phyloP scores from a whole-genome alignment of 768 basidiomycete species.

The Krasilnikovozyma curviuscula region DNA sequence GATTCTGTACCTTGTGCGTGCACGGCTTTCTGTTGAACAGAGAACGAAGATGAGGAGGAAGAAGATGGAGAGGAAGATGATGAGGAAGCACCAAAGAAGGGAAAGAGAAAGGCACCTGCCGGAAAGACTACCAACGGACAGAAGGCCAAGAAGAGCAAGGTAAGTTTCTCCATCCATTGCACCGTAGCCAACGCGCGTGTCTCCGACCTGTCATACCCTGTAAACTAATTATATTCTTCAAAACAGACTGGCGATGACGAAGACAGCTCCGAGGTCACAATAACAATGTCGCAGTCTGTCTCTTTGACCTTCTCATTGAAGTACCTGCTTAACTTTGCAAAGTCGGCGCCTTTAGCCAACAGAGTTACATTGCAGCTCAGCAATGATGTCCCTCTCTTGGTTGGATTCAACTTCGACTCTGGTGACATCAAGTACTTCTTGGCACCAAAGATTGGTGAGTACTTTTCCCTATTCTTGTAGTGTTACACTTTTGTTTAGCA shows the following conservation, averaged over 20 bases:
- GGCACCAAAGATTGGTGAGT: too few species aligned
- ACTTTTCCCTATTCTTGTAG: too few species aligned
- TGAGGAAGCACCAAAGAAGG: conserved; percentile 17
- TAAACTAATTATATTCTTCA: conserved; percentile 14
- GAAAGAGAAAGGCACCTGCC: conserved; percentile 13
- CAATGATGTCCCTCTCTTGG: conserved; percentile 75
- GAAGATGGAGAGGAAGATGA: conserved; percentile 28
- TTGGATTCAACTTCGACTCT: conserved; percentile 72
- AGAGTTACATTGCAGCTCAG: conserved; percentile 72
- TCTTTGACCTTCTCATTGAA: conserved; percentile 86
- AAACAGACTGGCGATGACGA: conserved; percentile 38
- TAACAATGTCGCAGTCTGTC: conserved; percentile 80
- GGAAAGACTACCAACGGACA: neutral
- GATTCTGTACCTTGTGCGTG: neutral
- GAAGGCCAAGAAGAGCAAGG: conserved; percentile 10
- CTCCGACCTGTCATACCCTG: neutral
- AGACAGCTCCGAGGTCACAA: conserved; percentile 39
- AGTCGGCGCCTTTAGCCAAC: conserved; percentile 53
- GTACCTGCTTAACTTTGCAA: conserved; percentile 91
- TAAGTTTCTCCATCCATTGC: neutral
- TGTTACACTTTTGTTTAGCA: too few species aligned
- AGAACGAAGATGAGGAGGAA: conserved; percentile 20
- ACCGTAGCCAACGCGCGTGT: neutral
- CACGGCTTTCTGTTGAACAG: neutral
- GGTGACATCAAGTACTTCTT: conserved; percentile 86